Evolutionary conservation across 202 grass and related monocot species (phyloP), one percentile per base, ranked within the genome.

Genomic region (Cymbopogon flexuosus): DNA sequence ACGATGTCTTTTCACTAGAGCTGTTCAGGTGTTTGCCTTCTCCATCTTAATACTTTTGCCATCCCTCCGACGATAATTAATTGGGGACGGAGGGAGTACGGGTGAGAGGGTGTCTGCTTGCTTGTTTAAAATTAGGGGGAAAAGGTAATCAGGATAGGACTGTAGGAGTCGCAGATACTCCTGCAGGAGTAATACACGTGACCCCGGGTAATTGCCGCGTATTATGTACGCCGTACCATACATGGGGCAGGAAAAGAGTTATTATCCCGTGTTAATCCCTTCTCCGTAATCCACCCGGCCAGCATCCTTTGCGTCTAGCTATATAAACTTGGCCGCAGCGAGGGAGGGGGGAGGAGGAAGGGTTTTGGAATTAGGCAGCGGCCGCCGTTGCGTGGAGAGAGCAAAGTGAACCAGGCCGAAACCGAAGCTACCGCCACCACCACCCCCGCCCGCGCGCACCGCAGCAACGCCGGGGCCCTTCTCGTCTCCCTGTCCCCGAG

Each of bases 341-440:
- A 12, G 1, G 58, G 39, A 31, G 36, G 22, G 16, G 70, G 70
- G 54, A 57, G 68, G 87, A 79, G 74, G 79, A 86, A 90, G 84
- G 88, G 88, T 90, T 90, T 89, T 85, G 87, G 87, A 89, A 80
- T 59, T 86, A 23, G 63, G 88, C 56, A 84, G 84, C 88, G 75
- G 88, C 84, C 88, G 88, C 88, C 84, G 70, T 86, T 90, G 78
- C 78, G 78, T 80, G 29, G 68, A 16, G 81, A 63, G 83, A 83
- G 79, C 84, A 62, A 73, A 90, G 69, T 58, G 88, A 79, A 89
- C 62, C 79, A 63, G 68, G 83, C 79, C 74, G 68, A 83, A 89
- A 78, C 88, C 75, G 62, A 80, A 86, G 79, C 82, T 45, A 14
- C 54, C 37, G 37, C 16, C 68, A 52, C 4, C 16, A 49, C 46